Evolutionary conservation across 2,329 filamentous ascomycete genomes (phyloP).

Genomic region (Colletotrichum musicola): DNA sequence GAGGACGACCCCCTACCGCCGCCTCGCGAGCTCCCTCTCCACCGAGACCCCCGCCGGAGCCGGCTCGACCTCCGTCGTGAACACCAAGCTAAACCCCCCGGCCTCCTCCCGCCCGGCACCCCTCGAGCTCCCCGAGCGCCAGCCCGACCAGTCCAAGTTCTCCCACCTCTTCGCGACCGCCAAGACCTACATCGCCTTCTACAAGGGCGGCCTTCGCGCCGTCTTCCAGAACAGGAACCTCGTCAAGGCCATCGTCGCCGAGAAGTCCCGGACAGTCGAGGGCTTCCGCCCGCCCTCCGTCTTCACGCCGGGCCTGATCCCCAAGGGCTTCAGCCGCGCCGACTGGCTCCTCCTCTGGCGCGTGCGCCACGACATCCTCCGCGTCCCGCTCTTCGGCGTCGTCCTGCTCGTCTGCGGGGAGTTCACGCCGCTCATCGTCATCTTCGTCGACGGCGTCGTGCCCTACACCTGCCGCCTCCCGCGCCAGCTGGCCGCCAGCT

Average conservation of each 20-base stretch:
- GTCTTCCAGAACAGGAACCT: conserved; percentile 76
- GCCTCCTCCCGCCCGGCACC: conserved; percentile 78
- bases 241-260: conserved; percentile 57
- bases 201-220: conserved; percentile 85
- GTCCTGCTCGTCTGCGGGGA: conserved; percentile 86
- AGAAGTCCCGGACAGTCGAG: conserved; percentile 66
- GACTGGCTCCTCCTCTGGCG: conserved; percentile 79
- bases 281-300: conserved; percentile 65
- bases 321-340: conserved; percentile 65
- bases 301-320: conserved; percentile 49
- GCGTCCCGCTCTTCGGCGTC: conserved; percentile 82
- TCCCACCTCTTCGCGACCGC: conserved; percentile 67
- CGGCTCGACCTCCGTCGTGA: conserved; percentile 18
- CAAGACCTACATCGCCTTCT: conserved; percentile 85
- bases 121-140: conserved; percentile 71
- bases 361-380: conserved; percentile 78
- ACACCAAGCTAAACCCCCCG: conserved; percentile 74
- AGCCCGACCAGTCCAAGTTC: conserved; percentile 57
- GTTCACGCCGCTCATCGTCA: conserved; percentile 84
- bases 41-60: conserved; percentile 9
- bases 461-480: conserved; percentile 89
- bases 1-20: conserved; percentile 18
- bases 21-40: conserved; percentile 28
- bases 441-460: conserved; percentile 77
- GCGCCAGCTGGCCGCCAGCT: conserved; percentile 72